phyloP scores from a whole-genome alignment of 2,329 filamentous ascomycete genomes.

The Mollisia scopiformis region DNA sequence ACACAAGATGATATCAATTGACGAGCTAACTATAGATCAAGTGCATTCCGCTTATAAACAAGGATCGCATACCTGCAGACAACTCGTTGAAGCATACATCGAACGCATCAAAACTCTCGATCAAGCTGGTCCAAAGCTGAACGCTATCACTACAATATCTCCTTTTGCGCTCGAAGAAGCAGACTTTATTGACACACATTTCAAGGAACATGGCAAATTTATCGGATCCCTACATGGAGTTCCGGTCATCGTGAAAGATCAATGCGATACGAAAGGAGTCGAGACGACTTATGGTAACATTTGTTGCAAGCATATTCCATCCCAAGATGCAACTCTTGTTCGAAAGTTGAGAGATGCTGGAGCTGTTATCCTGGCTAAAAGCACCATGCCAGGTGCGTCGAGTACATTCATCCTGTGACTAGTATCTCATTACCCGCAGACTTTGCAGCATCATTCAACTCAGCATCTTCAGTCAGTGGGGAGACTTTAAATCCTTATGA shows the following conservation, averaged over 20 bases:
- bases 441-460: constrained; percentile 20
- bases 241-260: constrained; percentile 62
- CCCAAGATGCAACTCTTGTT: constrained; percentile 20
- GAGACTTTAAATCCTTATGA: constrained; percentile 22
- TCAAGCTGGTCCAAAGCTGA: constrained; percentile 16
- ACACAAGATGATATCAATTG: constrained; percentile 12
- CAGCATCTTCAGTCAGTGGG: constrained; percentile 20
- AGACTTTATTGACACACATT: constrained; percentile 11
- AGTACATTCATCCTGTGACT: neutral
- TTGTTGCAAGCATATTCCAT: constrained; percentile 14
- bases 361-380: constrained; percentile 27
- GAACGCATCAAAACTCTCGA: constrained; percentile 16
- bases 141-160: constrained; percentile 16
- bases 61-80: constrained; percentile 16
- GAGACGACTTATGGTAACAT: constrained; percentile 44
- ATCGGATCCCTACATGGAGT: constrained; percentile 53
- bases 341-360: constrained; percentile 24
- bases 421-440: constrained; percentile 6
- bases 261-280: constrained; percentile 57
- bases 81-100: constrained; percentile 20
- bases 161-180: constrained; percentile 12
- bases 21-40: constrained; percentile 19
- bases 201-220: constrained; percentile 14
- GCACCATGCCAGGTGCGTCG: constrained; percentile 21
- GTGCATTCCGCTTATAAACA: constrained; percentile 16